phyloP scores from a whole-genome alignment of 2,329 filamentous ascomycete genomes.

The Aspergillus fumigatus region DNA sequence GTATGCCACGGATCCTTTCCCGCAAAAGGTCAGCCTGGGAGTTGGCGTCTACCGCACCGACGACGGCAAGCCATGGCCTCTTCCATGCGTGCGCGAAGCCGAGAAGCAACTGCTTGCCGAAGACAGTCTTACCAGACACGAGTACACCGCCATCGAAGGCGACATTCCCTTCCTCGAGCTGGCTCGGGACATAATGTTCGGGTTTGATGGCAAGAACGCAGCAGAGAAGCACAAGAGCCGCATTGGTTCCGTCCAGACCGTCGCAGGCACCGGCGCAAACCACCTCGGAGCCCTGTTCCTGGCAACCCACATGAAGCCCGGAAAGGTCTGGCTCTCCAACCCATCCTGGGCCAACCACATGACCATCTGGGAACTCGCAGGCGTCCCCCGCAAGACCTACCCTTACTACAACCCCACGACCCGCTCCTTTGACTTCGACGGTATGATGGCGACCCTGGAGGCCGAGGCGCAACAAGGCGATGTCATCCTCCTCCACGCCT shows the following conservation, averaged over 20 bases:
- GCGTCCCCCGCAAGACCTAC: constrained; percentile 75
- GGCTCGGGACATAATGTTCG: constrained; percentile 79
- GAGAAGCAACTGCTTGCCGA: constrained; percentile 65
- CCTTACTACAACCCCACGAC: constrained; percentile 77
- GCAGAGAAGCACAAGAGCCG: constrained; percentile 35
- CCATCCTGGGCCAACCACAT: constrained; percentile 98
- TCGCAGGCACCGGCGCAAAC: constrained; percentile 92
- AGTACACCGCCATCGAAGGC: constrained; percentile 94
- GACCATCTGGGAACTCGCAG: constrained; percentile 75
- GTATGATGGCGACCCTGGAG: constrained; percentile 77
- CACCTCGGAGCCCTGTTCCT: constrained; percentile 91
- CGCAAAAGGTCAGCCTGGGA: constrained; percentile 82
- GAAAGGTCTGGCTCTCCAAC: constrained; percentile 81
- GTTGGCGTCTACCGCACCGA: constrained; percentile 88
- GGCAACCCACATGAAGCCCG: constrained; percentile 70
- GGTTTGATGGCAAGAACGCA: constrained; percentile 51
- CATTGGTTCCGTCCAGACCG: constrained; percentile 76
- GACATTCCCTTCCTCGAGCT: constrained; percentile 76
- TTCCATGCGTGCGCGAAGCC: constrained; percentile 90
- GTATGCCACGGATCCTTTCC: constrained; percentile 66
- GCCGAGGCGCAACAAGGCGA: constrained; percentile 75
- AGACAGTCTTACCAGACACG: constrained; percentile 87
- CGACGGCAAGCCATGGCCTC: constrained; percentile 91
- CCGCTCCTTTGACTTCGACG: constrained; percentile 41
- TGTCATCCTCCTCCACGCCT: constrained; percentile 86